phyloP scores from a whole-genome alignment of 768 basidiomycete genomes.

The Rhizopogon salebrosus region DNA sequence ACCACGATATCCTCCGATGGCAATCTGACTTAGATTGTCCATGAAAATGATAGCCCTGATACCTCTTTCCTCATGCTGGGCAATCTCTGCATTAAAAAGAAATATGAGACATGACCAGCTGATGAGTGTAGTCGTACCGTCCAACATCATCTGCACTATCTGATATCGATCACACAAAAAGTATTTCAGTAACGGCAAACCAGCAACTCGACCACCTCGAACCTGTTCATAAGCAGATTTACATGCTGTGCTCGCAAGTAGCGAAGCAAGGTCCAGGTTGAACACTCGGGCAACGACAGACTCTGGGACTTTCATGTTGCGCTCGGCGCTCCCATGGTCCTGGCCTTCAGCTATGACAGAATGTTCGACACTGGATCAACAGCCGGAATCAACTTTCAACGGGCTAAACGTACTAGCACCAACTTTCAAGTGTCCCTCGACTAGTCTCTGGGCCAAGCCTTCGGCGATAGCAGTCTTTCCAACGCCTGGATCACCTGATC shows the following conservation, averaged over 20 bases:
- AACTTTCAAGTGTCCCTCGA: background rate
- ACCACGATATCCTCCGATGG: conserved; percentile 5
- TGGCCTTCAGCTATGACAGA: background rate
- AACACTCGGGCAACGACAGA: conserved; percentile 6
- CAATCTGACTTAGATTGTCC: conserved; percentile 6
- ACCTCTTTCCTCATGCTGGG: conserved; percentile 4
- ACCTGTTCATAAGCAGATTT: conserved; percentile 8
- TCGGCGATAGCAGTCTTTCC: conserved; percentile 6
- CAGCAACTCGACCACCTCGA: background rate
- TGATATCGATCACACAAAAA: too few relatives aligned
- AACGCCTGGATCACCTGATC: conserved; percentile 3
- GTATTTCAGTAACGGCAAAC: background rate
- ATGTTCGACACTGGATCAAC: background rate
- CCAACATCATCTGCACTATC: conserved; percentile 1
- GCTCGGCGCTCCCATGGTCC: background rate
- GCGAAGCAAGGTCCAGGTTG: conserved; percentile 2
- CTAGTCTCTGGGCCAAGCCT: conserved; percentile 1
- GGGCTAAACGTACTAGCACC: background rate
- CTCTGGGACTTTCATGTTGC: conserved; percentile 1
- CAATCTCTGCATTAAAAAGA: conserved; percentile 2
- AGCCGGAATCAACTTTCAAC: background rate
- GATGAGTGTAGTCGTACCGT: background rate
- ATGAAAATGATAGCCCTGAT: conserved; percentile 7
- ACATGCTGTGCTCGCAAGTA: conserved; percentile 7
- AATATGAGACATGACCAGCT: background rate